Conservation (phyloP, 2,329 filamentous ascomycete genomes). For the Mollisia scopiformis region DNA sequence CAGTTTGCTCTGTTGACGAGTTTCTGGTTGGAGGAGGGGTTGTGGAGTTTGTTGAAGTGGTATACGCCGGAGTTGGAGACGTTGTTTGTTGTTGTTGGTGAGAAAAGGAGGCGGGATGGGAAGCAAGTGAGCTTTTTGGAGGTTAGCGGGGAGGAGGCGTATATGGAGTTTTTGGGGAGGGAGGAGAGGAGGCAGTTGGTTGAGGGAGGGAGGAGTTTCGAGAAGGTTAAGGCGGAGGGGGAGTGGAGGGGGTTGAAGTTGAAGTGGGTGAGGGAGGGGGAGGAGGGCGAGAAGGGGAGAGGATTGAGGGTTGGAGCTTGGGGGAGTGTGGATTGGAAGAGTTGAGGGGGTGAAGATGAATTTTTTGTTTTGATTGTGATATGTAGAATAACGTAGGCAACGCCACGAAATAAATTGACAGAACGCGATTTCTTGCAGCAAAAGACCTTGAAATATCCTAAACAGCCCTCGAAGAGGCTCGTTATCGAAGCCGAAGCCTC, state of each 20-base stretch:
- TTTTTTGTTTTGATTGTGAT: too few species aligned
- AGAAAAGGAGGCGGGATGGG: not conserved
- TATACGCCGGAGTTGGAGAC: not conserved
- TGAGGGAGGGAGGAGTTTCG: not conserved
- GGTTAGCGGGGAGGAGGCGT: not conserved
- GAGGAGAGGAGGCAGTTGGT: slow-evolving; percentile 2
- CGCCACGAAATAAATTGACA: too few species aligned
- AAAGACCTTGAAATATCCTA: too few species aligned
- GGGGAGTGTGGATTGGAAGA: not conserved
- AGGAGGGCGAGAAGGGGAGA: not conserved
- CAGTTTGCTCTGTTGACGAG: not conserved
- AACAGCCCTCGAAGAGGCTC: too few species aligned
- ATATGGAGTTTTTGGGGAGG: not conserved
- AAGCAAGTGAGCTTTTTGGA: not conserved
- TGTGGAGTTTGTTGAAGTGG: not conserved
- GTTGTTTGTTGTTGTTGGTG: not conserved
- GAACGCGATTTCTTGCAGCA: too few species aligned
- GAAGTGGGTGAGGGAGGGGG: not conserved
- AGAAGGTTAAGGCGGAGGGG: not conserved
- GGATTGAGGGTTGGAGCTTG: not conserved
- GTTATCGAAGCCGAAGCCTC: too few species aligned
- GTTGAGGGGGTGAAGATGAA: not conserved
- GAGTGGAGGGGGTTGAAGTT: not conserved
- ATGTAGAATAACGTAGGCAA: too few species aligned
- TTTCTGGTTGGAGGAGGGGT: not conserved